Evolutionary conservation across 2,329 filamentous ascomycete species (phyloP), one percentile per base, ranked within the genome.

Genomic region (Herpotrichia juniperi): DNA sequence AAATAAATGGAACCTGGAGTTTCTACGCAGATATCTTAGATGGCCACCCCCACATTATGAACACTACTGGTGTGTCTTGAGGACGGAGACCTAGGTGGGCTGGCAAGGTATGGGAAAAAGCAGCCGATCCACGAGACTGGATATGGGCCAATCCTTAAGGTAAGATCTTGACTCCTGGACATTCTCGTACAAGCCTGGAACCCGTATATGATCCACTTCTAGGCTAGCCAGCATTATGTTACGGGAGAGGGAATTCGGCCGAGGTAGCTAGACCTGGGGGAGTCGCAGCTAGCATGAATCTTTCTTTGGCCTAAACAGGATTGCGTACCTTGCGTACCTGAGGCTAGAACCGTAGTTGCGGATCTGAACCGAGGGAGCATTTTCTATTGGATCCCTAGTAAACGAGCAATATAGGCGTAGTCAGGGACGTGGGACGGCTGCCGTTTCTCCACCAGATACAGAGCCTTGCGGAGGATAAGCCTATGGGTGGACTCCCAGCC

Each of bases 361-460:
- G 28, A n/a, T 32, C 22, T 28, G 46, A 28, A 22, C 11, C 30
- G 5, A 43, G 12, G 14, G 17, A 26, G 26, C 19, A 9, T 17
- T 8, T 32, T 11, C 17, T 22, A 51, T 51, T 51, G 49, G 49
- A 5, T 32, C 19, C 22, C 16, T 7, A 24, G 30, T n/a, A 28
- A 54, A 50, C 35, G 50, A 54, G 51, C 46, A 48, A 50, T 17
- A 26, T 17, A 26, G 22, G 24, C 42, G 26, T 21, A 42, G 5
- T 22, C 3, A 53, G 34, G n/a, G 21, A 24, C 42, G 46, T 47
- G 51, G 51, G 51, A 50, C 50, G 50, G 31, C 31, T 50, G 42
- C 42, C 21, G 35, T 35, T 24, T 24, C 8, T 5, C n/a, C 12
- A 10, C 31, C 12, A n/a, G 43, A 24, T 16, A 30, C 19, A 43